These are phyloP conservation scores for Penicillium verrucosum DNA, from an alignment of 2,329 filamentous ascomycete species.

Conservation along the genomic window DNA sequence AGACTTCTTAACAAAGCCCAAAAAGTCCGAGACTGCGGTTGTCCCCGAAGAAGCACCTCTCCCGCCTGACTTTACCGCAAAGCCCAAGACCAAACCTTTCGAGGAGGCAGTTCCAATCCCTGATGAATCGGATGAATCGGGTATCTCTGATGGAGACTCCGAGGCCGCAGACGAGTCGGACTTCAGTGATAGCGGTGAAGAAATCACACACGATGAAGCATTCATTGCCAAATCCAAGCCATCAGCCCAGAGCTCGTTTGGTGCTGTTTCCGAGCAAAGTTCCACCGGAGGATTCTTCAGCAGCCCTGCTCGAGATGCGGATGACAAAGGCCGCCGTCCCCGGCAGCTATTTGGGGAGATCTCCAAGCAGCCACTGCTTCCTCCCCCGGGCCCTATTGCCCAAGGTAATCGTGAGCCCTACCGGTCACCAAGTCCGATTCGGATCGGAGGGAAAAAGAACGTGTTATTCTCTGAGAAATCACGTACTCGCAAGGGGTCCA, in stretches of 20 bases:
- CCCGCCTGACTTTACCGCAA: slow-evolving; percentile 25
- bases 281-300: slow-evolving; percentile 42
- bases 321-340: slow-evolving; percentile 25
- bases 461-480: slow-evolving; percentile 26
- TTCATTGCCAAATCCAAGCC: slow-evolving; percentile 37
- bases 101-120: slow-evolving; percentile 33
- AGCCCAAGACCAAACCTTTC: slow-evolving; percentile 14
- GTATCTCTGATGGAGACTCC: slow-evolving; percentile 25
- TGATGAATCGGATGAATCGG: slow-evolving; percentile 28
- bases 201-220: slow-evolving; percentile 43
- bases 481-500: slow-evolving; percentile 34
- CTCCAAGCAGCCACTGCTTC: slow-evolving; percentile 35
- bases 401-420: slow-evolving; percentile 35
- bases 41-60: slow-evolving; percentile 22
- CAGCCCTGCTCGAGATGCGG: slow-evolving; percentile 32
- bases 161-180: slow-evolving; percentile 38
- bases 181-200: slow-evolving; percentile 47
- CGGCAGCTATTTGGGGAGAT: slow-evolving; percentile 47
- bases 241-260: slow-evolving; percentile 47
- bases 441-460: slow-evolving; percentile 28
- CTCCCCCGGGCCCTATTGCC: slow-evolving; percentile 33
- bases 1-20: slow-evolving; percentile 23
- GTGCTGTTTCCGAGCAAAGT: slow-evolving; percentile 34
- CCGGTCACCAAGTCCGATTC: slow-evolving; percentile 48
- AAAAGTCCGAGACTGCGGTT: slow-evolving; percentile 3